Evolutionary conservation across 1,139 yeast species (phyloP).

Genomic region (Schwanniomyces etchellsii): DNA sequence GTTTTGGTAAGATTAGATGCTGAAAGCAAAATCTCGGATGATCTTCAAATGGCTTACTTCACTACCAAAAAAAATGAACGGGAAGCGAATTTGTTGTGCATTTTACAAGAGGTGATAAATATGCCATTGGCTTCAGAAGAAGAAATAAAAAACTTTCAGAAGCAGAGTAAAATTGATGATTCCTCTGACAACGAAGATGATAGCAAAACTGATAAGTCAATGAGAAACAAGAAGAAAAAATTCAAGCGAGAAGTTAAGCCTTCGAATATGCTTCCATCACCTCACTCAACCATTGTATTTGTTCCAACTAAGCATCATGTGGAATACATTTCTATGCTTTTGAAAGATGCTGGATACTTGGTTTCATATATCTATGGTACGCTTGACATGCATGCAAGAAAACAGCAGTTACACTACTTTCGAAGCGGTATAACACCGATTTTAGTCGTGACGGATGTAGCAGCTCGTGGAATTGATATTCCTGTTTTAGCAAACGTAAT

Average conservation of each 20-base stretch:
- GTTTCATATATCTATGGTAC: conserved; percentile 91
- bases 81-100: conserved; percentile 75
- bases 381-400: conserved; percentile 91
- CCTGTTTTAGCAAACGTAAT: conserved; percentile 93
- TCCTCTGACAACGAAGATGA: conserved; percentile 40
- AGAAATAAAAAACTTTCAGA: conserved; percentile 48
- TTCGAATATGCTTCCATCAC: conserved; percentile 74
- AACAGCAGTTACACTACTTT: conserved; percentile 80
- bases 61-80: conserved; percentile 79
- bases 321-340: conserved; percentile 70
- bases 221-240: conserved; percentile 29
- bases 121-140: conserved; percentile 75
- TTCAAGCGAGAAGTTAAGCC: conserved; percentile 59
- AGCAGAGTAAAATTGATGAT: conserved; percentile 38
- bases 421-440: conserved; percentile 77
- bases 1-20: conserved; percentile 89
- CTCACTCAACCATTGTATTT: conserved; percentile 82
- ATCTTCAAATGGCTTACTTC: conserved; percentile 85
- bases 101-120: conserved; percentile 79
- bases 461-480: conserved; percentile 99
- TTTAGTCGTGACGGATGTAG: conserved; percentile 95
- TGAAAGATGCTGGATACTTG: conserved; percentile 77
- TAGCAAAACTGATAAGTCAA: conserved; percentile 35
- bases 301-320: conserved; percentile 98
- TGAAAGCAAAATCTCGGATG: conserved; percentile 83